Base-by-base conservation (phyloP, 2,329 filamentous ascomycete genomes). In the Curvularia verruculosa region DNA sequence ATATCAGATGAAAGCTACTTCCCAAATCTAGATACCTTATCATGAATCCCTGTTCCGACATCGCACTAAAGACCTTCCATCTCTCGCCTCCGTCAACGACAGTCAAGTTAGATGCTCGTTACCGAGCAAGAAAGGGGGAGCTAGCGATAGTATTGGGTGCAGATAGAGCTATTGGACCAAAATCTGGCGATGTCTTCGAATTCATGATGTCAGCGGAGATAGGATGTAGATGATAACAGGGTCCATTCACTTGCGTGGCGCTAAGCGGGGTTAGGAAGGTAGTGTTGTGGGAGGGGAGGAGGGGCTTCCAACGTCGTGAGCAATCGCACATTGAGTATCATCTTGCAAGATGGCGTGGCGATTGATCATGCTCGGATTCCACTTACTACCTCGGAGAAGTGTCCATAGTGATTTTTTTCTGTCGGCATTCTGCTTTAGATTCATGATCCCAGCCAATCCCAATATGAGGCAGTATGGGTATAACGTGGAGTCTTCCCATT, bases 381-480 rank as follows among this genome's bases (percentile, higher is more conserved):
- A 3, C 8, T 15, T 29, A 6, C 19, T 45, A 26, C n/a, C 7
- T 13, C 15, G 18, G 13, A 3, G 26, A n/a, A 21, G 9, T 13
- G 8, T 29, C 18, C 9, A 19, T 45, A 29, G n/a, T 18, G 1
- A 18, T 44, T 12, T 44, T n/a, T 28, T 15, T 12, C 5, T 28
- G n/a, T 54, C 37, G 10, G 39, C 39, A 6, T 44, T 23, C 7
- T 51, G 28, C 5, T 23, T 13, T 8, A 34, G 34, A 41, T 66
- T 52, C 40, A 57, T 56, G 1, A 66, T 31, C 29, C 66, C 47
- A 6, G 53, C 65, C 36, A 63, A 63, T 52, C 68, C 67, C 19
- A 69, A 51, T 50, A 67, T 40, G 10, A 70, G 52, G 10, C 66
- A 45, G 12, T 62, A 64, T 15, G 65, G 28, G 54, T 69, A 68